These are phyloP conservation scores for Wickerhamomyces subpelliculosus DNA, from an alignment of 805 yeast genomes.

Conservation along the genomic window DNA sequence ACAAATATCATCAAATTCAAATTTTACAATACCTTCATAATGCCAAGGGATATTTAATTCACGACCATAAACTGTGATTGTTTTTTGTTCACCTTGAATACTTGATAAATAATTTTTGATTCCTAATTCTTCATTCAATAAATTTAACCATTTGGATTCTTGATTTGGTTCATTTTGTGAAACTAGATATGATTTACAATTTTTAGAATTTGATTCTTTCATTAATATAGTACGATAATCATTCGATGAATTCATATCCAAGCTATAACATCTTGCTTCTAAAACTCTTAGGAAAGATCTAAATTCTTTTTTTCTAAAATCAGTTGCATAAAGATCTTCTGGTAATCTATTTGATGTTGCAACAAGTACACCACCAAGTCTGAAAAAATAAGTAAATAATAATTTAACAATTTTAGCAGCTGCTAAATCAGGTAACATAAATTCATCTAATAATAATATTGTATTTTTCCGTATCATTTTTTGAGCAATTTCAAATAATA, in stretches of 20 bases:
- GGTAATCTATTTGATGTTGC: conserved; percentile 72
- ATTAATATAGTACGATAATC: conserved; percentile 44
- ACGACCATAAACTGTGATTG: conserved; percentile 52
- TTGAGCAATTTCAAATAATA: conserved; percentile 60
- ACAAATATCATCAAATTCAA: conserved; percentile 50
- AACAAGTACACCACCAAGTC: conserved; percentile 66
- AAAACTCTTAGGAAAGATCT: conserved; percentile 49
- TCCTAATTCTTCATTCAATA: conserved; percentile 20
- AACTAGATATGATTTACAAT: conserved; percentile 25
- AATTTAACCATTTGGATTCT: conserved; percentile 26
- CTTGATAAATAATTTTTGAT: not conserved
- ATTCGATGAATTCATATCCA: conserved; percentile 51
- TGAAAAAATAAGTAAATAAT: conserved; percentile 61
- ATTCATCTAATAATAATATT: conserved; percentile 60
- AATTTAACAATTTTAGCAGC: conserved; percentile 63
- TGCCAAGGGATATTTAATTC: conserved; percentile 39
- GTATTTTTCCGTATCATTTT: conserved; percentile 53
- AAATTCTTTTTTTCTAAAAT: conserved; percentile 53
- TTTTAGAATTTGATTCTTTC: conserved; percentile 5
- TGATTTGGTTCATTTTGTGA: conserved; percentile 23
- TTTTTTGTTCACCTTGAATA: conserved; percentile 10
- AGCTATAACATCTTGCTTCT: conserved; percentile 49
- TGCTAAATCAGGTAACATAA: conserved; percentile 72
- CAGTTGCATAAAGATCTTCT: conserved; percentile 62
- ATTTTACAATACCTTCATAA: conserved; percentile 34